Base-by-base conservation (phyloP, 2,329 filamentous ascomycete genomes). In the Aureobasidium sp. region DNA sequence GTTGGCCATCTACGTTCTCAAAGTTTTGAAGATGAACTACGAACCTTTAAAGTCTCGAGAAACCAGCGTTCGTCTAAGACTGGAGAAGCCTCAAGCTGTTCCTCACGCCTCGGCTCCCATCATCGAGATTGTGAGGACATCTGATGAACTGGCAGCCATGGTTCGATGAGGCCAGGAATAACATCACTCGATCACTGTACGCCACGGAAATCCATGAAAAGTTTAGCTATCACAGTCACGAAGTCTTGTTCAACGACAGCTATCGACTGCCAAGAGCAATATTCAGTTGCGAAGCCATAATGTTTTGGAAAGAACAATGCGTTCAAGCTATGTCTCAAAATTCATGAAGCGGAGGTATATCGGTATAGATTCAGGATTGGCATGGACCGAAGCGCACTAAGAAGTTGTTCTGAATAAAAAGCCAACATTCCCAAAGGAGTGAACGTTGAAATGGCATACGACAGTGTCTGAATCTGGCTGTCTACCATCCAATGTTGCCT, bases 61-160 rank as follows among this genome's bases (percentile, higher is more conserved):
- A 16, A 81, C 81, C 74, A 78, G 78, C 62, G 75, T 91, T 55
- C 81, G 78, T 63, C 79, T 91, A 41, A 76, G 77, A 29, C 75
- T 91, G 57, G 85, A 86, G 73, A 91, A 91, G 75, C 89, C 89
- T 3, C 84, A 86, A 13, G 89, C 89, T 0, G 86, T 91, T 25
- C 82, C 85, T 0, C 83, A 88, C 67, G 89, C 89, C 2, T 88
- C 90, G 65, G 86, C 85, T 11, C 87, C 88, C 0, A 79, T 81
- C 5, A 84, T 91, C 6, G 86, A 90, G 71, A 78, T 87, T 39
- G 67, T 68, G 39, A 54, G 64, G 44, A 60, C 64, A 5, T 52
- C 64, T 5, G 59, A 55, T 4, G 62, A 64, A 27, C 47, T 65
- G 27, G 53, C 34, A 16, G 53, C 53, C 29, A 45, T 57, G 53